Conservation (phyloP, 2,329 filamentous ascomycete species). For the Fusarium algeriense region DNA sequence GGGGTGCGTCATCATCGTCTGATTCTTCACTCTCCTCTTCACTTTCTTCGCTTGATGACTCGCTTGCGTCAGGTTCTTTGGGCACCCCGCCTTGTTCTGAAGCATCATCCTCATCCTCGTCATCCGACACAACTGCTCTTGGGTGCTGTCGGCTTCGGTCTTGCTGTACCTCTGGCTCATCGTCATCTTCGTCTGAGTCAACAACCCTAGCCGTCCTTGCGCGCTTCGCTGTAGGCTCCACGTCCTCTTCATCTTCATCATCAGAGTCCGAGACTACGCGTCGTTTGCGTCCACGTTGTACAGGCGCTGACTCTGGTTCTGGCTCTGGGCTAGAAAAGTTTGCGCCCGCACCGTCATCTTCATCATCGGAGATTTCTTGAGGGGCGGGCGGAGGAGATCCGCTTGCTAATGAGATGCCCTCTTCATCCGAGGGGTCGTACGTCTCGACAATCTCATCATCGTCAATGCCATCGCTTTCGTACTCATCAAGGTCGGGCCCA, state of each 20-base stretch:
- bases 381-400: not conserved
- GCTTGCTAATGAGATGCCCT: conserved; percentile 39
- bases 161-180: not conserved
- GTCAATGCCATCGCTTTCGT: conserved; percentile 57
- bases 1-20: conserved; percentile 30
- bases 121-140: conserved; percentile 11
- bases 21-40: conserved; percentile 17
- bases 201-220: conserved; percentile 36
- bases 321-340: conserved; percentile 51
- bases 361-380: conserved; percentile 25
- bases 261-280: conserved; percentile 50
- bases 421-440: conserved; percentile 45
- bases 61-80: conserved; percentile 1
- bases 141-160: conserved; percentile 4
- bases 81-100: conserved; percentile 32
- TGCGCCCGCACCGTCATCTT: conserved; percentile 25
- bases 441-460: conserved; percentile 49
- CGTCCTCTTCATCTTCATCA: conserved; percentile 44
- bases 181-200: conserved; percentile 44
- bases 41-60: not conserved
- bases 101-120: conserved; percentile 39
- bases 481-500: conserved; percentile 46
- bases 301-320: conserved; percentile 23
- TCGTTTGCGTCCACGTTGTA: conserved; percentile 44
- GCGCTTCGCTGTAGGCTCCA: conserved; percentile 41